A percentile compares a stretch with the other conserved stretches of the same genome.
Evolutionary conservation across 2,329 filamentous ascomycete species (phyloP).

Genomic region (Bipolaris cookei): DNA sequence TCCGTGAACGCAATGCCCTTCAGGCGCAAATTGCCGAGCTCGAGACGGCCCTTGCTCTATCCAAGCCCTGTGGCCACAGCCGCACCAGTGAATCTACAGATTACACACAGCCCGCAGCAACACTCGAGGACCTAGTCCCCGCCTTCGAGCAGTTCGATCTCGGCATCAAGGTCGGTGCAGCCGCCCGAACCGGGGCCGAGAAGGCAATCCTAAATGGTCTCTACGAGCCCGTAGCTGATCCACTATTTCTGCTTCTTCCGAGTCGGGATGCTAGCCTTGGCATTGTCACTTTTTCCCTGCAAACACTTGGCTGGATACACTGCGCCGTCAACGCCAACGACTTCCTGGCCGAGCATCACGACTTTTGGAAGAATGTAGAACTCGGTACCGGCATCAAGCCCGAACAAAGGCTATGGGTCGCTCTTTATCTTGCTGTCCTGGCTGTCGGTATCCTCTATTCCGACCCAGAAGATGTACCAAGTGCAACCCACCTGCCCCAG

Average conservation of each 20-base stretch:
- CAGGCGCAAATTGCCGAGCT: conserved; percentile 21
- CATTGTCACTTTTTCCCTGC: conserved; percentile 15
- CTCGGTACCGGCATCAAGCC: conserved; percentile 8
- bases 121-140: conserved; percentile 18
- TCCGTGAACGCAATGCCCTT: conserved; percentile 16
- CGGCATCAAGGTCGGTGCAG: conserved; percentile 6
- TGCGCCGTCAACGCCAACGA: conserved; percentile 13
- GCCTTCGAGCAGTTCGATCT: conserved; percentile 23
- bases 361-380: conserved; percentile 15
- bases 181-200: conserved; percentile 1
- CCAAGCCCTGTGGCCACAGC: conserved; percentile 20
- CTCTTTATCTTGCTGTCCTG: conserved; percentile 17
- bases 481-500: conserved; percentile 10
- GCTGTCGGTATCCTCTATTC: conserved; percentile 19
- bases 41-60: conserved; percentile 17
- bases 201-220: conserved; percentile 15
- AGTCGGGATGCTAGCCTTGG: conserved; percentile 11
- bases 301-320: conserved; percentile 19
- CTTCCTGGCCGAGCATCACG: conserved; percentile 14
- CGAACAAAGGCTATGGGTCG: conserved; percentile 13
- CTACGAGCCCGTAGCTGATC: conserved; percentile 19
- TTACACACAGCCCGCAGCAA: conserved; percentile 7
- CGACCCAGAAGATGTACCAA: conserved; percentile 9
- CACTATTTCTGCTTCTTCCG: conserved; percentile 19
- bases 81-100: conserved; percentile 14